These are phyloP conservation scores for Cercophora sp. DNA, from an alignment of 495 filamentous ascomycete species.

Conservation along the genomic window DNA sequence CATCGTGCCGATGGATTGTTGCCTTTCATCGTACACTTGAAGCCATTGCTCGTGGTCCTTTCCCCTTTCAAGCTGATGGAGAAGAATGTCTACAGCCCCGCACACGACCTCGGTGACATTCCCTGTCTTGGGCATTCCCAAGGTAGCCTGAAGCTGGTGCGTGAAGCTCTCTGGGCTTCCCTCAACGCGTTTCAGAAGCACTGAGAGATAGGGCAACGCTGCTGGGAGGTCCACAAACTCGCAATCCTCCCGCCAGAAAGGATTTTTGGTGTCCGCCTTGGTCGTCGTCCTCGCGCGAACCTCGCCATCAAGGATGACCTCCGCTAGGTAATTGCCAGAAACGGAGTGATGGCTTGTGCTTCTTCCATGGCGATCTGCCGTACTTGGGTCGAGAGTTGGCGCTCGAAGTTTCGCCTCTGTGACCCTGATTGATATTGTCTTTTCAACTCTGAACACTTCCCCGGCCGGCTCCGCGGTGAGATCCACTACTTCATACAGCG, in stretches of 20 bases:
- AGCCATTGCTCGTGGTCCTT: slow-evolving; percentile 89
- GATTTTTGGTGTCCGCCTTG: slow-evolving; percentile 74
- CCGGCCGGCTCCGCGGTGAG: slow-evolving; percentile 35
- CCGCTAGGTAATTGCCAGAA: slow-evolving; percentile 71
- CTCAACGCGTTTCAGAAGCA: slow-evolving; percentile 74
- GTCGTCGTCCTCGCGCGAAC: slow-evolving; percentile 80
- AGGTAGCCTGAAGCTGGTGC: slow-evolving; percentile 41
- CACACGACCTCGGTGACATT: slow-evolving; percentile 44
- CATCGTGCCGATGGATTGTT: slow-evolving; percentile 77
- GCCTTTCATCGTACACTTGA: slow-evolving; percentile 67
- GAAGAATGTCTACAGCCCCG: slow-evolving; percentile 75
- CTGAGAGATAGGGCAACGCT: slow-evolving; percentile 70
- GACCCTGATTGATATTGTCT: slow-evolving; percentile 51
- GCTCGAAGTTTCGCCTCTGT: slow-evolving; percentile 56
- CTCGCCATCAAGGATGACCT: slow-evolving; percentile 89
- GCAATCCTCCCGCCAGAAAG: slow-evolving; percentile 94
- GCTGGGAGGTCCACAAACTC: slow-evolving; percentile 81
- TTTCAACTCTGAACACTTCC: slow-evolving; percentile 57
- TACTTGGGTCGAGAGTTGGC: slow-evolving; percentile 25
- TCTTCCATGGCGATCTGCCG: slow-evolving; percentile 32
- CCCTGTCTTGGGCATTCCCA: slow-evolving; percentile 37
- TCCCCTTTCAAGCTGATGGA: slow-evolving; percentile 76
- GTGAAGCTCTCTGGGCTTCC: slow-evolving; percentile 36
- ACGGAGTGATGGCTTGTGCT: slow-evolving; percentile 32
- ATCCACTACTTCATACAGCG: slow-evolving; percentile 38